Conservation (phyloP, 768 basidiomycete species). For the Phylloporus scabripes region DNA sequence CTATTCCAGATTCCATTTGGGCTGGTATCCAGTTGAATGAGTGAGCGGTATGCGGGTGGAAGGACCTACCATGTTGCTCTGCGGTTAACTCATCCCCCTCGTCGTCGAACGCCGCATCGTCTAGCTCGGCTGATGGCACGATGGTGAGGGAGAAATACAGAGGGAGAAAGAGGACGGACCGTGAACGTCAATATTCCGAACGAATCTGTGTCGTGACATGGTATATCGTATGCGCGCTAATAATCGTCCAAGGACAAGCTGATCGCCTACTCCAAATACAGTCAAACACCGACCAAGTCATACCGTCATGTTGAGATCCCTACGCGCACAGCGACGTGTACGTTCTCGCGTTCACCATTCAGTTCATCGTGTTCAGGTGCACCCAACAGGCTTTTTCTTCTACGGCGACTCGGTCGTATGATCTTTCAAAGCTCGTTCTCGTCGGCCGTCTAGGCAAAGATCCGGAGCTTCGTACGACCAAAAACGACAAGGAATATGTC, state of each 20-base stretch:
- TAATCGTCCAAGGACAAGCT: constrained; percentile 5
- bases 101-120: constrained; percentile 75
- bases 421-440: constrained; percentile 72
- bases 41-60: neutral
- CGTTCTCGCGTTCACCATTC: constrained; percentile 17
- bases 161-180: constrained; percentile 35
- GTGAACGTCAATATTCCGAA: constrained; percentile 79
- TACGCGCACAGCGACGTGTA: constrained; percentile 44
- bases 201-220: constrained; percentile 92
- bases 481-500: constrained; percentile 73
- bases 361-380: neutral
- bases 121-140: constrained; percentile 65
- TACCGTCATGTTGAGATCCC: constrained; percentile 52
- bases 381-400: constrained; percentile 58
- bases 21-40: constrained; percentile 34
- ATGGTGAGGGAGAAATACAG: neutral
- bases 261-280: constrained; percentile 13
- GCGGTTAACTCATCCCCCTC: constrained; percentile 77
- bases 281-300: constrained; percentile 13
- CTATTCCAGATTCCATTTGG: constrained; percentile 66
- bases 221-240: neutral
- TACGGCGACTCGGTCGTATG: constrained; percentile 45
- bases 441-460: constrained; percentile 68
- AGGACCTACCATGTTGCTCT: constrained; percentile 66
- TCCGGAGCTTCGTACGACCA: constrained; percentile 65